Evolutionary conservation across 257 asterid genomes (phyloP).

Genomic region (Solanum corneliomulleri): DNA sequence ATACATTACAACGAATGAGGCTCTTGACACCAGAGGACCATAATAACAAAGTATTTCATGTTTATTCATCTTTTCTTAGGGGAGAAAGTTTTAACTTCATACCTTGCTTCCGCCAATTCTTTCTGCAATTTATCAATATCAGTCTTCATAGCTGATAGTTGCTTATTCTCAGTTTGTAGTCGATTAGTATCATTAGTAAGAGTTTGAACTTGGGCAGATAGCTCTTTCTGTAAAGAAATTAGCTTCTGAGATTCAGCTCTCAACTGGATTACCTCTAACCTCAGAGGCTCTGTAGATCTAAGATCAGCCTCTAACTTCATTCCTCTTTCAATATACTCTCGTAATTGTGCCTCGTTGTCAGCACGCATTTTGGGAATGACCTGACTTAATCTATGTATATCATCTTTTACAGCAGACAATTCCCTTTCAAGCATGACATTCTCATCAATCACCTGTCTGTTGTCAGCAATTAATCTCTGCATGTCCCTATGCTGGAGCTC

Average conservation of each 20-base stretch:
- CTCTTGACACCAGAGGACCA: background rate
- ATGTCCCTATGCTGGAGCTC: slow-evolving; percentile 77
- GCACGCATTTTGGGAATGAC: slow-evolving; percentile 53
- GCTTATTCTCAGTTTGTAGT: slow-evolving; percentile 54
- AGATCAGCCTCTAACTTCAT: slow-evolving; percentile 76
- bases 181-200: slow-evolving; percentile 56
- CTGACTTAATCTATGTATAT: slow-evolving; percentile 59
- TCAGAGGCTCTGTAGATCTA: slow-evolving; percentile 47
- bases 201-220: slow-evolving; percentile 46
- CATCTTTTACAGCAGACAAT: slow-evolving; percentile 65
- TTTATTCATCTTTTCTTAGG: background rate
- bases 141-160: slow-evolving; percentile 42
- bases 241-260: slow-evolving; percentile 66
- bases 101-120: slow-evolving; percentile 74
- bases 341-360: slow-evolving; percentile 60
- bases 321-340: slow-evolving; percentile 70
- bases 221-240: slow-evolving; percentile 38
- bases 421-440: slow-evolving; percentile 84
- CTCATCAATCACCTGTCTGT: slow-evolving; percentile 63
- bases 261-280: slow-evolving; percentile 48
- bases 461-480: slow-evolving; percentile 53
- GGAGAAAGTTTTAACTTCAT: background rate
- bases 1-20: background rate
- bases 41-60: background rate
- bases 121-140: slow-evolving; percentile 65